These are phyloP conservation scores for Xylaria nigripes DNA, from an alignment of 495 filamentous ascomycete species.

Conservation along the genomic window DNA sequence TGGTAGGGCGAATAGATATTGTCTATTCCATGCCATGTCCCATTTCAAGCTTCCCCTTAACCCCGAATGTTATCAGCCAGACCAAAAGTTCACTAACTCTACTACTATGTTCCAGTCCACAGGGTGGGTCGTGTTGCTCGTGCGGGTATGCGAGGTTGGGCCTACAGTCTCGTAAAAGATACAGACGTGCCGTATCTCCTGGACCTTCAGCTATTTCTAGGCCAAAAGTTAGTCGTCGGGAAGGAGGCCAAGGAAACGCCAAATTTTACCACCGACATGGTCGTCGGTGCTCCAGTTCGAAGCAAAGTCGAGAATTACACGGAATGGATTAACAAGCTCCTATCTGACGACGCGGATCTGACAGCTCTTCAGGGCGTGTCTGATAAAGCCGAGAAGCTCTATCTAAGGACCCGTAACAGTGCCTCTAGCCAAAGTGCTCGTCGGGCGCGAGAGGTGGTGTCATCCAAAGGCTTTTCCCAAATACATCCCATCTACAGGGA, in stretches of 20 bases:
- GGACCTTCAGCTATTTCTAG: constrained; percentile 91
- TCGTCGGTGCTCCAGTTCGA: constrained; percentile 63
- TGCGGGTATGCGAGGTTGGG: constrained; percentile 87
- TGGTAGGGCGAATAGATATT: background rate
- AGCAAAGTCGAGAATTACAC: constrained; percentile 61
- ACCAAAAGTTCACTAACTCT: background rate
- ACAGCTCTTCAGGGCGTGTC: constrained; percentile 60
- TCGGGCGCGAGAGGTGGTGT: constrained; percentile 64
- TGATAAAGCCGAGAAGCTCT: constrained; percentile 85
- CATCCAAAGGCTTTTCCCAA: constrained; percentile 57
- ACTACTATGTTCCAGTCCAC: constrained; percentile 50
- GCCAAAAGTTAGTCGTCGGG: constrained; percentile 67
- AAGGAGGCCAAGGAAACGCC: constrained; percentile 41
- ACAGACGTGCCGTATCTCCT: constrained; percentile 84
- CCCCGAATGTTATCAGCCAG: background rate
- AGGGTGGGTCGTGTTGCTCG: constrained; percentile 91
- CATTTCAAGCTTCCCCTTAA: background rate
- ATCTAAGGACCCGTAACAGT: constrained; percentile 77
- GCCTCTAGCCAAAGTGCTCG: constrained; percentile 84
- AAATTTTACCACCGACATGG: constrained; percentile 72
- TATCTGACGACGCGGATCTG: constrained; percentile 70
- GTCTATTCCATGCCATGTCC: background rate
- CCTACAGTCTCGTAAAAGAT: constrained; percentile 80
- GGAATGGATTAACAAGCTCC: constrained; percentile 70
- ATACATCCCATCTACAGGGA: constrained; percentile 72